Percentiles rank a stretch among this genome's conserved stretches.
Conservation (phyloP, 2,329 filamentous ascomycete genomes). For the Xylaria sp. region DNA sequence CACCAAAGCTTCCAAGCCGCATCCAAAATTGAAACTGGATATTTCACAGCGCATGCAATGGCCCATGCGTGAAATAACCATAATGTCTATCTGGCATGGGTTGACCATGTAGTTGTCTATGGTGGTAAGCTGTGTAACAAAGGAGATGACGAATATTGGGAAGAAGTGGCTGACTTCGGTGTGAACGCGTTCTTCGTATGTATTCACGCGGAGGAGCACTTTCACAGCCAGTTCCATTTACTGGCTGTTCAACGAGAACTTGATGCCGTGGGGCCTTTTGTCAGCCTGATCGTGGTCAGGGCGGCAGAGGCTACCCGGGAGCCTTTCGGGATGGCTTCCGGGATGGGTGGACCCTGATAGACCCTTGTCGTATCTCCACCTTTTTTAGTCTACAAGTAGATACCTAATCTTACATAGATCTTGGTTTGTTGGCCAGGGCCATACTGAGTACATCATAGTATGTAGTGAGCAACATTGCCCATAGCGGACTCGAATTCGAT, state of each 20-base stretch:
- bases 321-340: neutral
- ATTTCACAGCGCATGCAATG: neutral
- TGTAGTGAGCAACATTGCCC: too few species aligned
- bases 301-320: conserved; percentile 19
- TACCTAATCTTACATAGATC: too few species aligned
- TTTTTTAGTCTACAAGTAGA: too few species aligned
- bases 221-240: neutral
- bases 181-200: neutral
- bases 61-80: neutral
- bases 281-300: conserved; percentile 1
- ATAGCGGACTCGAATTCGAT: too few species aligned
- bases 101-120: neutral
- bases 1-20: neutral
- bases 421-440: too few species aligned
- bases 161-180: neutral
- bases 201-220: neutral
- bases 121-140: neutral
- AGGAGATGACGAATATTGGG: neutral
- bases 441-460: too few species aligned
- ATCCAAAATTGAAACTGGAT: neutral
- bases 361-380: too few species aligned
- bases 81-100: neutral
- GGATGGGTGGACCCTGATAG: neutral
- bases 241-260: neutral
- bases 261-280: neutral